These are phyloP conservation scores for Gremmenia infestans DNA, from an alignment of 2,329 filamentous ascomycete species.

Conservation along the genomic window DNA sequence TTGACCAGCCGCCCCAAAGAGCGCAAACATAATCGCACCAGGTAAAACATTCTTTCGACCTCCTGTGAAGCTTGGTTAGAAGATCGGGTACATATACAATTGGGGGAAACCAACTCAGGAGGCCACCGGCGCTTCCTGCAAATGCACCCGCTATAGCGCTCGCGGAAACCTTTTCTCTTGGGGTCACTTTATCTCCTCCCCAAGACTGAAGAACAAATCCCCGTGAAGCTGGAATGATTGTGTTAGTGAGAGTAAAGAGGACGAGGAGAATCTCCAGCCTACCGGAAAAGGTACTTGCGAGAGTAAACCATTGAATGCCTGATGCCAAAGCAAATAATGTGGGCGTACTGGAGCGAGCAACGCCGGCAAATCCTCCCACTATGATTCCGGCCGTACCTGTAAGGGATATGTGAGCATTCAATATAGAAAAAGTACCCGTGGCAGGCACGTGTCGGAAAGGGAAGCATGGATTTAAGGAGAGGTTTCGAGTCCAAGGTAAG, in stretches of 20 bases:
- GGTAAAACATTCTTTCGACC: conserved; percentile 51
- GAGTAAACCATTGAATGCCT: conserved; percentile 74
- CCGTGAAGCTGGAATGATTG: conserved; percentile 41
- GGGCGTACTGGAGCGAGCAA: conserved; percentile 62
- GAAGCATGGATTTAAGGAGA: no score
- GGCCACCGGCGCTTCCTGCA: conserved; percentile 57
- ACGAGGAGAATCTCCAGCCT: conserved; percentile 29
- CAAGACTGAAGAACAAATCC: conserved; percentile 42
- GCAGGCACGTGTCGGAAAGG: not conserved
- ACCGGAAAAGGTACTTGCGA: conserved; percentile 76
- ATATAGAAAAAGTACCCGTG: not conserved
- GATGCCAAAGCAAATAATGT: conserved; percentile 67
- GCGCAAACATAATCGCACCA: conserved; percentile 52
- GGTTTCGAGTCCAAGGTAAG: no score
- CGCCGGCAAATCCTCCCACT: conserved; percentile 64
- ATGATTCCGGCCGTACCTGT: conserved; percentile 57
- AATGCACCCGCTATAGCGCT: conserved; percentile 68
- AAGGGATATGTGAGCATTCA: conserved; percentile 7
- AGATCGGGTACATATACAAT: not conserved
- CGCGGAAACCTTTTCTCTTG: conserved; percentile 57
- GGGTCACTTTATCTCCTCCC: conserved; percentile 40
- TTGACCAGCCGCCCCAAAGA: conserved; percentile 55
- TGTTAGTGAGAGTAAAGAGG: conserved; percentile 1
- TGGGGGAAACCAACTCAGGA: not conserved
- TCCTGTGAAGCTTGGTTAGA: conserved; percentile 37